Conservation (phyloP, 805 yeast genomes). For the Wickerhamomyces strasburgensis region DNA sequence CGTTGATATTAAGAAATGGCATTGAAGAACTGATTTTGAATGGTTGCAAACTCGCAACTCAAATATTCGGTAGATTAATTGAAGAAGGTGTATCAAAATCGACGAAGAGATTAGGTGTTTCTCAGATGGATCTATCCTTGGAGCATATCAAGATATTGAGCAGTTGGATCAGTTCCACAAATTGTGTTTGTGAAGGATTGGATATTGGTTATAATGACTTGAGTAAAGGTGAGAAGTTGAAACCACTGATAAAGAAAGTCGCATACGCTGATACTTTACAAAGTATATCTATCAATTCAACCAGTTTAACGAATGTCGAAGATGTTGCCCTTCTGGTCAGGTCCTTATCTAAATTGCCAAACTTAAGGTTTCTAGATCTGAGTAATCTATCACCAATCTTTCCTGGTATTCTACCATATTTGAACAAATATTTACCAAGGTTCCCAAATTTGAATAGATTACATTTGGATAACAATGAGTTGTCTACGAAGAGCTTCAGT, state of each 20-base stretch:
- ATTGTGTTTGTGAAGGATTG: slow-evolving; percentile 52
- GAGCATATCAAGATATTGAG: slow-evolving; percentile 55
- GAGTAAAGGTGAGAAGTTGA: slow-evolving; percentile 25
- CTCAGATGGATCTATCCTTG: slow-evolving; percentile 59
- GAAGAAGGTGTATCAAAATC: slow-evolving; percentile 47
- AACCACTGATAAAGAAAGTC: slow-evolving; percentile 21
- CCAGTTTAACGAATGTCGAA: slow-evolving; percentile 49
- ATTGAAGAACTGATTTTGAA: slow-evolving; percentile 75
- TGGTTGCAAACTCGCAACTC: slow-evolving; percentile 66
- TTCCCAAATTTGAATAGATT: slow-evolving; percentile 60
- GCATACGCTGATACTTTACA: slow-evolving; percentile 25
- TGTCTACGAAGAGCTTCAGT: slow-evolving; percentile 50
- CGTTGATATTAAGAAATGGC: slow-evolving; percentile 64
- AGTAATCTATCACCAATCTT: slow-evolving; percentile 66
- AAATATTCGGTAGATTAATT: slow-evolving; percentile 50
- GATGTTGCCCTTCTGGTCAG: slow-evolving; percentile 47
- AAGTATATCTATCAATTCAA: slow-evolving; percentile 60
- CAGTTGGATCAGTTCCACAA: slow-evolving; percentile 48
- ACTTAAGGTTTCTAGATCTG: slow-evolving; percentile 67
- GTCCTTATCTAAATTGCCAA: slow-evolving; percentile 47
- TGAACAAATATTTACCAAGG: slow-evolving; percentile 63
- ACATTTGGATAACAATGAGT: slow-evolving; percentile 65
- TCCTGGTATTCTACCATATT: slow-evolving; percentile 52
- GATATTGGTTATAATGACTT: slow-evolving; percentile 84
- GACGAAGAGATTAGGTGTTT: slow-evolving; percentile 68